Evolutionary conservation across 1,284 basidiomycete genomes (phyloP), one percentile per base, ranked within the genome.

Genomic region (Ceratobasidium sp.): DNA sequence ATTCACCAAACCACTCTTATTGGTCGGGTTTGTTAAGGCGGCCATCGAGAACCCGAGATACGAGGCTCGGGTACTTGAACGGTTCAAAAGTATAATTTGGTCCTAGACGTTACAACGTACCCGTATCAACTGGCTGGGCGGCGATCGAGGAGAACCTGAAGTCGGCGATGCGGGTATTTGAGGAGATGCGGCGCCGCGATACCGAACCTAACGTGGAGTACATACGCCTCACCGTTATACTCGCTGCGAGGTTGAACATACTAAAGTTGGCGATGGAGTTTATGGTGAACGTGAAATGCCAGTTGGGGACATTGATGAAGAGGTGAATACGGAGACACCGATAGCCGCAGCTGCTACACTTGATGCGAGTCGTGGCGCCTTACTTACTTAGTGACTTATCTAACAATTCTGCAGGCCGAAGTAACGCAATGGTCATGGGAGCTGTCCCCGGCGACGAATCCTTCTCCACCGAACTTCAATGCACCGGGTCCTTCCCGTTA

Each of bases 391-490:
- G 74, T 73, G 15, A 79, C 36, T 76, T 4, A 74, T 44, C 44
- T 75, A 75, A 11, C 69, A 36, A 71, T 60, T 33, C 63, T 19
- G 60, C 79, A 96, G 93, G 82, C 85, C 27, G 89, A 92, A 6
- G 94, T 93, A 11, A 89, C 91, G 3, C 76, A 85, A 45, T 80
- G 81, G 63, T 89, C 88, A 51, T 96, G 94, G 94, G 78, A 86
- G 9, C 86, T 86, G 84, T 89, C 31, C 88, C 90, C 2, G 79
- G 86, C 24, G 81, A 88, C 47, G 84, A 84, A 57, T 80, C 91
- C 63, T 82, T 84, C 0, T 93, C 92, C 0, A 91, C 93, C 78
- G 93, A 95, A 84, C 93, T 93, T 0, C 81, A 91, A 19, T 91
- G 91, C 78, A 79, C 91, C 17, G 84, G 87, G 41, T 88, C 94